Conservation (phyloP, 225 moss, liverwort and hornwort species). For the Marchantia paleacea region DNA sequence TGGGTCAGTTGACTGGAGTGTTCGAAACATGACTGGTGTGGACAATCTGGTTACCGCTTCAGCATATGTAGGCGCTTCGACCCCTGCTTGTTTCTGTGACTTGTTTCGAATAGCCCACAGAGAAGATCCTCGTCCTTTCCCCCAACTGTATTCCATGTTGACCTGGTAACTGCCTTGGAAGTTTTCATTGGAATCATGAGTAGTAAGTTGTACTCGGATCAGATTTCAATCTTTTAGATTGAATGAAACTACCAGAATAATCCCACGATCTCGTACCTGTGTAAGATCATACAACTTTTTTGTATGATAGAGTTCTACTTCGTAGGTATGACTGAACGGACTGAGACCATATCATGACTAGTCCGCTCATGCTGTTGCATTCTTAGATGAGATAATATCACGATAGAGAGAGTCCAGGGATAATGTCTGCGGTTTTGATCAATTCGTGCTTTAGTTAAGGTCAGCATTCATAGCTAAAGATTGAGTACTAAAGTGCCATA, state of each 20-base stretch:
- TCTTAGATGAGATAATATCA: background rate
- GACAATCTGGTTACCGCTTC: background rate
- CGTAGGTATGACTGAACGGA: background rate
- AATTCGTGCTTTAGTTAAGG: too few relatives aligned
- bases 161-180: too few relatives aligned
- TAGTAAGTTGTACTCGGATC: background rate
- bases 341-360: background rate
- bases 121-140: background rate
- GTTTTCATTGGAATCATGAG: background rate
- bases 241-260: background rate
- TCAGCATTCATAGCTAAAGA: too few relatives aligned
- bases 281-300: background rate
- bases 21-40: conserved; percentile 5
- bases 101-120: background rate
- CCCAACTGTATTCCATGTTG: background rate
- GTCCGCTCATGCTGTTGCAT: background rate
- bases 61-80: background rate
- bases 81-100: background rate
- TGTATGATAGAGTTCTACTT: too few relatives aligned
- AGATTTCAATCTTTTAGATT: background rate
- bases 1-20: conserved; percentile 15
- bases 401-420: background rate
- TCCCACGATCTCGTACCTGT: background rate
- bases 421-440: too few relatives aligned
- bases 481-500: too few relatives aligned